Evolutionary conservation across 495 filamentous ascomycete species (phyloP).

Genomic region (Hyaloscypha bicolor): DNA sequence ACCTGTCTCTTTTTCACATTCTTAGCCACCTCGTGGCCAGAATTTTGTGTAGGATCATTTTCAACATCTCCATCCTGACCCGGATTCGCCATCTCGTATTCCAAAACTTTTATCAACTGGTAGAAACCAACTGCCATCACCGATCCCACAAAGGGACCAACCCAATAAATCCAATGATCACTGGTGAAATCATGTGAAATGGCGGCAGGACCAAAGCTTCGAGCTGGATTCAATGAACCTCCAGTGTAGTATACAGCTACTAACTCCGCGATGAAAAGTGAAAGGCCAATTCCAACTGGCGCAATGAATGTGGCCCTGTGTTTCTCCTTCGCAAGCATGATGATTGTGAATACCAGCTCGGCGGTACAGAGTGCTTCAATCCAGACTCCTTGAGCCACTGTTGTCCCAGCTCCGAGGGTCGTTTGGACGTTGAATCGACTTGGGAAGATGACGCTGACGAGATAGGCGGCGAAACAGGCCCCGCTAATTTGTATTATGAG

Average conservation of each 20-base stretch:
- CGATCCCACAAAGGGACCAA: constrained; percentile 58
- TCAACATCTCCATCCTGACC: constrained; percentile 54
- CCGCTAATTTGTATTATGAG: constrained; percentile 57
- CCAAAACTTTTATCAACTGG: constrained; percentile 61
- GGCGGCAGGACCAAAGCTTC: constrained; percentile 71
- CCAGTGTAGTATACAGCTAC: constrained; percentile 68
- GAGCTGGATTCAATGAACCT: constrained; percentile 72
- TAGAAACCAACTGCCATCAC: constrained; percentile 72
- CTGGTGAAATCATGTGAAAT: constrained; percentile 63
- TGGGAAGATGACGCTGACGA: constrained; percentile 57
- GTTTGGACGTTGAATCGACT: constrained; percentile 50
- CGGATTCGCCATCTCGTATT: constrained; percentile 78
- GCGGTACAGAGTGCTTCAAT: constrained; percentile 57
- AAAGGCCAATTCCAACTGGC: constrained; percentile 53
- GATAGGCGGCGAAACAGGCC: constrained; percentile 54
- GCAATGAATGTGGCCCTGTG: constrained; percentile 52
- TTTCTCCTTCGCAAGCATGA: constrained; percentile 60
- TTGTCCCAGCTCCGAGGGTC: constrained; percentile 41
- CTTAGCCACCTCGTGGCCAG: constrained; percentile 11
- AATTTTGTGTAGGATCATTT: constrained; percentile 21
- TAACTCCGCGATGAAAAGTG: constrained; percentile 54
- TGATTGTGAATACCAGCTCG: constrained; percentile 54
- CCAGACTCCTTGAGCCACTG: constrained; percentile 51
- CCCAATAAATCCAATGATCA: constrained; percentile 74
- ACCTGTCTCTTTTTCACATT: constrained; percentile 11